phyloP scores from a whole-genome alignment of 441 rosid species.

The Gossypium davidsonii region DNA sequence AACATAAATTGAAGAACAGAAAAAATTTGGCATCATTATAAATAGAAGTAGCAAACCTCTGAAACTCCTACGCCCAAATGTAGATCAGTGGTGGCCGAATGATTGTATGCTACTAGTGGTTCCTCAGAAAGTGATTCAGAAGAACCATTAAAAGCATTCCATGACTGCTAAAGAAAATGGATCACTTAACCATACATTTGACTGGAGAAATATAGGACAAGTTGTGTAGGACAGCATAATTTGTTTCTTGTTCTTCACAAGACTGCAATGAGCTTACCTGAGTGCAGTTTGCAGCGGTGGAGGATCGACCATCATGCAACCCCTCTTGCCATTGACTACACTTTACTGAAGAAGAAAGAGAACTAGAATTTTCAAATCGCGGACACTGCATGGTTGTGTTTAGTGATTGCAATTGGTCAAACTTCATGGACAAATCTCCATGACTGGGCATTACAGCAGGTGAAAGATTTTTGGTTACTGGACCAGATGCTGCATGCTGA shows the following conservation, averaged over 20 bases:
- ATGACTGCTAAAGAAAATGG: constrained; percentile 38
- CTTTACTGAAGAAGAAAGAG: constrained; percentile 30
- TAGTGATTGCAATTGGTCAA: constrained; percentile 37
- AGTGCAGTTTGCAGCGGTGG: constrained; percentile 23
- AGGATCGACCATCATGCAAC: constrained; percentile 28
- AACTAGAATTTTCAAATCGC: constrained; percentile 33
- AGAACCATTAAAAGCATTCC: constrained; percentile 66
- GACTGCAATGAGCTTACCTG: constrained; percentile 31
- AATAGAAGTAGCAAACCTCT: constrained; percentile 37
- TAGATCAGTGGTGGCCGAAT: constrained; percentile 34
- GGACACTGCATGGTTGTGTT: constrained; percentile 48
- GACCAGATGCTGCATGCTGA: constrained; percentile 29
- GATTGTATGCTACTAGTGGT: constrained; percentile 25
- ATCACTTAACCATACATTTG: not conserved
- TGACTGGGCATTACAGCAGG: constrained; percentile 25
- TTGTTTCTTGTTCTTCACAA: constrained; percentile 1
- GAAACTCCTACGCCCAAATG: constrained; percentile 31
- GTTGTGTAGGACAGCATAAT: not conserved
- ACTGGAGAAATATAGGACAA: not conserved
- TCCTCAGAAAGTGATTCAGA: constrained; percentile 31
- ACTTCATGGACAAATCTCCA: constrained; percentile 28
- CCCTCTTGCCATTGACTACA: constrained; percentile 48
- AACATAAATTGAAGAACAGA: constrained; percentile 21
- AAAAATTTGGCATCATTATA: constrained; percentile 7
- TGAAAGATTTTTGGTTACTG: constrained; percentile 26